A percentile compares a stretch with the other conserved stretches of the same genome.
Conservation (phyloP, 2,329 filamentous ascomycete species). For the Penicillium rolfsii region DNA sequence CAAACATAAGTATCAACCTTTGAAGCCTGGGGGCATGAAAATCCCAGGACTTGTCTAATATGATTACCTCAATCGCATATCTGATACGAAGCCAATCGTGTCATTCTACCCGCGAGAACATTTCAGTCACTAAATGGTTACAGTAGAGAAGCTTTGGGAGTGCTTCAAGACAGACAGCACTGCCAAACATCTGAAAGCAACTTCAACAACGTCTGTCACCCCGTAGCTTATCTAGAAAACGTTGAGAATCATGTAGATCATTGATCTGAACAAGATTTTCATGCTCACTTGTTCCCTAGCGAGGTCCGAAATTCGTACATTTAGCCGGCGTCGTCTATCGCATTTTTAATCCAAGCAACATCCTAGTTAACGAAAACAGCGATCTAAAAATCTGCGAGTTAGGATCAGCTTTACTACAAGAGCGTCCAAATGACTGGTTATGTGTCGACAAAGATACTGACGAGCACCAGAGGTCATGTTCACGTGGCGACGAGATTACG, state of each 20-base stretch:
- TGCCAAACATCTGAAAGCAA: constrained; percentile 94
- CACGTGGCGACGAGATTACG: constrained; percentile 99
- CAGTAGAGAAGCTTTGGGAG: constrained; percentile 99
- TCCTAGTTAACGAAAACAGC: constrained; percentile 98
- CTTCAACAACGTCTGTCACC: constrained; percentile 74
- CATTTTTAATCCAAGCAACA: constrained; percentile 97
- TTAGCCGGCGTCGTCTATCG: constrained; percentile 97
- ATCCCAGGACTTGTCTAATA: constrained; percentile 98
- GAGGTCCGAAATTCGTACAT: constrained; percentile 97
- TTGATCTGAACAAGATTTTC: constrained; percentile 98
- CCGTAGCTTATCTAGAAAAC: neutral
- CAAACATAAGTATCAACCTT: constrained; percentile 80
- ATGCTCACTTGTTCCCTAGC: constrained; percentile 61
- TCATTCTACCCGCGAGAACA: constrained; percentile 78
- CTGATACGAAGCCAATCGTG: constrained; percentile 1
- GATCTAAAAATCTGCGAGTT: constrained; percentile 99
- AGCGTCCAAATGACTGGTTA: constrained; percentile 98
- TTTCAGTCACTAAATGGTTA: constrained; percentile 92
- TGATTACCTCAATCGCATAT: constrained; percentile 18
- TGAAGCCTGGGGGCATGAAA: constrained; percentile 97
- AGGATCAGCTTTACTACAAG: constrained; percentile 93
- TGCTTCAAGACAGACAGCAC: constrained; percentile 98
- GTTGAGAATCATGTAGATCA: constrained; percentile 64
- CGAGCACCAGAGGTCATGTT: constrained; percentile 99
- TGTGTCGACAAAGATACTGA: constrained; percentile 96